These are phyloP conservation scores for Phialemonium atrogriseum DNA, from an alignment of 2,329 filamentous ascomycete species.

Conservation along the genomic window DNA sequence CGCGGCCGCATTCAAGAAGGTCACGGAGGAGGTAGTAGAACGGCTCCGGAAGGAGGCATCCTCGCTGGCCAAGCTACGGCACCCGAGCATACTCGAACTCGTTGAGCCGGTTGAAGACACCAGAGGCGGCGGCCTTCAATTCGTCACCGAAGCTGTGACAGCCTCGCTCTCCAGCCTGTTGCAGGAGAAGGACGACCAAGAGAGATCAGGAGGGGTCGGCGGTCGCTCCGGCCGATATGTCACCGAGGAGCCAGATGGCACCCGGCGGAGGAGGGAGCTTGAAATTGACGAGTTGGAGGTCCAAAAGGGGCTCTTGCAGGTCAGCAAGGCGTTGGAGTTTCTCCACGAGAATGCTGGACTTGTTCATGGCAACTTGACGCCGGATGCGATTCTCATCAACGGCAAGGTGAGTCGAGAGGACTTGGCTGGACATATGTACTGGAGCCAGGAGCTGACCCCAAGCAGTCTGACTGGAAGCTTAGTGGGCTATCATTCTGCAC, in stretches of 20 bases:
- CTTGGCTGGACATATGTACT: conserved; percentile 1
- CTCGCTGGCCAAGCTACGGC: conserved; percentile 76
- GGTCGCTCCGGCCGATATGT: conserved; percentile 72
- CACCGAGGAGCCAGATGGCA: conserved; percentile 69
- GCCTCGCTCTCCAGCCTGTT: conserved; percentile 77
- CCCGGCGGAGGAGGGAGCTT: conserved; percentile 65
- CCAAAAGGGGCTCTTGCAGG: conserved; percentile 88
- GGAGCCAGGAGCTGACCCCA: conserved; percentile 17
- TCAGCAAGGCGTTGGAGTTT: conserved; percentile 91
- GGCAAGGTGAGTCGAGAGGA: conserved; percentile 56
- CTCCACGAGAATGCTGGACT: conserved; percentile 90
- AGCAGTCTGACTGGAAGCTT: conserved; percentile 92
- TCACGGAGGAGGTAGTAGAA: conserved; percentile 84
- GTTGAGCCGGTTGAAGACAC: conserved; percentile 95
- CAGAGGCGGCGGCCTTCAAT: conserved; percentile 82
- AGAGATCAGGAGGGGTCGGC: conserved; percentile 58
- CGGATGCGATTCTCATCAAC: conserved; percentile 89
- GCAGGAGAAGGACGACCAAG: conserved; percentile 83
- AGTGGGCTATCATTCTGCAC: conserved; percentile 88
- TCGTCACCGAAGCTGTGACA: conserved; percentile 87
- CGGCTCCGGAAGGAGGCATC: conserved; percentile 86
- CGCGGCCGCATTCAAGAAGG: conserved; percentile 65
- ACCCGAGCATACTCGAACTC: conserved; percentile 86
- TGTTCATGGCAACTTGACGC: conserved; percentile 89
- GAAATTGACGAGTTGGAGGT: conserved; percentile 97